Percentiles rank a stretch among this genome's conserved stretches.
These are phyloP conservation scores for Leccinum glutinopallens DNA, from an alignment of 1,284 basidiomycete genomes.

Conservation along the genomic window DNA sequence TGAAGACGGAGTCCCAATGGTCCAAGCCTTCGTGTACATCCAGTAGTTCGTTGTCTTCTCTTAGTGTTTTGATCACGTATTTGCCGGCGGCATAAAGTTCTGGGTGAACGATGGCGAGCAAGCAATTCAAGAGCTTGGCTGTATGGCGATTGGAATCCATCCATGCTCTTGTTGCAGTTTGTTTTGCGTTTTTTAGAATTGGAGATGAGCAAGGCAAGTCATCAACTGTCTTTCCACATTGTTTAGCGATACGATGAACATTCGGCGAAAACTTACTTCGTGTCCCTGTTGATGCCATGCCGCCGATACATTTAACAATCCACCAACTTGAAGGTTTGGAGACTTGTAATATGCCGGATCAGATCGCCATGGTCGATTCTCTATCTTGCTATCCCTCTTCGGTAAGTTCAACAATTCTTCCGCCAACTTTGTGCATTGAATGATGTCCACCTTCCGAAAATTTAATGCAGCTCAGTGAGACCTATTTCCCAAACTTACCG, in stretches of 20 bases:
- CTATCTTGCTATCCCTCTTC: no score
- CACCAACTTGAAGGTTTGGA: no score
- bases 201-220: background rate
- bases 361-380: background rate
- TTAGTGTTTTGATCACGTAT: background rate
- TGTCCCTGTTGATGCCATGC: background rate
- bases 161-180: background rate
- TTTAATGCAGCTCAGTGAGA: no score
- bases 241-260: background rate
- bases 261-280: background rate
- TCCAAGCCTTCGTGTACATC: background rate
- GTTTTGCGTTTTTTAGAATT: background rate
- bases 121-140: background rate
- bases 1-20: background rate
- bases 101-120: background rate
- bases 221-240: background rate
- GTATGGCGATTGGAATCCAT: background rate
- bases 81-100: background rate
- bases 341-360: background rate
- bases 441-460: background rate
- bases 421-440: background rate
- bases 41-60: background rate
- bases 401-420: background rate
- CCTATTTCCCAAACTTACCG: background rate
- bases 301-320: background rate